These are phyloP conservation scores for Saccharata proteae DNA, from an alignment of 2,329 filamentous ascomycete genomes.

Conservation along the genomic window DNA sequence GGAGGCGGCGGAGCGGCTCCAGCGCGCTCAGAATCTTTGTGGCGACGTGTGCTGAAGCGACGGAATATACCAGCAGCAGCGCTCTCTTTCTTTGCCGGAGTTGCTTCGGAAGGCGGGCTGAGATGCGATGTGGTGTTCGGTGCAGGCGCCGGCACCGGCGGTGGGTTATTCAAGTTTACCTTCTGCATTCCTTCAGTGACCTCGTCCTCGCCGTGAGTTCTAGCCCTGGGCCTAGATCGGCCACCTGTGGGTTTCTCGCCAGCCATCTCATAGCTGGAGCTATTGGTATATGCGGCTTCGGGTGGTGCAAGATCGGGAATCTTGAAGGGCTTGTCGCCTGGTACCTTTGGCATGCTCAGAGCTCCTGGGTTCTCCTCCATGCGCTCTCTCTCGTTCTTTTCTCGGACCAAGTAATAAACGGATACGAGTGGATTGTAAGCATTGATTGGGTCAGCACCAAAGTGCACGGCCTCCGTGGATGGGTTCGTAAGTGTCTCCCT, in stretches of 20 bases:
- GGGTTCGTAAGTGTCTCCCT: constrained; percentile 72
- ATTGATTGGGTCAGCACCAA: constrained; percentile 79
- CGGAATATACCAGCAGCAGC: constrained; percentile 73
- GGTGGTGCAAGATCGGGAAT: constrained; percentile 70
- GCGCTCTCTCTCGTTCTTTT: constrained; percentile 77
- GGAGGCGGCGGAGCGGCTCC: constrained; percentile 61
- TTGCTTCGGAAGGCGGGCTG: constrained; percentile 41
- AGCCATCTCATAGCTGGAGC: constrained; percentile 72
- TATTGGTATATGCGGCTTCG: constrained; percentile 79
- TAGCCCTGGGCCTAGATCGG: constrained; percentile 68
- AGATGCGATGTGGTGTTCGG: constrained; percentile 38
- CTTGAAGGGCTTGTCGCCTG: constrained; percentile 45
- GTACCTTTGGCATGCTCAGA: constrained; percentile 42
- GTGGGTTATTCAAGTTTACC: constrained; percentile 42
- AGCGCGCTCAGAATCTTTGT: constrained; percentile 47
- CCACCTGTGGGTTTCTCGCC: constrained; percentile 80
- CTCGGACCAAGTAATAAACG: constrained; percentile 89
- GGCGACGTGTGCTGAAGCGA: constrained; percentile 78
- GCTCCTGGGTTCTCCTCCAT: constrained; percentile 48
- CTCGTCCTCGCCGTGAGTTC: constrained; percentile 93
- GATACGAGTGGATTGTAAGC: constrained; percentile 87
- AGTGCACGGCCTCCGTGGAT: constrained; percentile 73
- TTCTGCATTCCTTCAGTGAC: constrained; percentile 61
- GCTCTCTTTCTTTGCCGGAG: constrained; percentile 68
- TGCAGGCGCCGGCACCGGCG: constrained; percentile 26